Base-by-base conservation (phyloP, 176 grass and related monocot genomes). In the Aegilops bicornis region DNA sequence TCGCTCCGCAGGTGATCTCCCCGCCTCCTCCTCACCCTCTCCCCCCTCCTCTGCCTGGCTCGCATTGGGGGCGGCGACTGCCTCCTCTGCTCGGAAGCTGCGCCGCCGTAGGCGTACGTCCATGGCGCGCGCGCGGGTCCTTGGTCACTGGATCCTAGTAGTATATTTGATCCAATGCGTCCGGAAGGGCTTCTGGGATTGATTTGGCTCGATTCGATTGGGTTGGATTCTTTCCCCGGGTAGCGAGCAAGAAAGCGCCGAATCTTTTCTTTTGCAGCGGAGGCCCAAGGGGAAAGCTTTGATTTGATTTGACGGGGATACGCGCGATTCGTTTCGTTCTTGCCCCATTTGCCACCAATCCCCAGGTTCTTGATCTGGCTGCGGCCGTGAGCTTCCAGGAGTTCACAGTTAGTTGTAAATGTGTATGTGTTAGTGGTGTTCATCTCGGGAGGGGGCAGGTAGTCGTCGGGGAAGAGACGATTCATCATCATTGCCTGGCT, bases 211-310 rank as follows among this genome's bases (percentile, higher is more conserved):
- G 23, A 4, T 25, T 47, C 20, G 6, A 27, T n/a, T n/a, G n/a
- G n/a, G n/a, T 15, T 74, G 31, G 73, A 79, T 90, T 81, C 88
- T 78, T 88, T 90, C 82, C 81, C 73, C 60, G 81, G 15, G 39
- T 69, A 60, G 47, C 54, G 54, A 58, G 54, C n/a, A 39, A 43
- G 20, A 29, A 60, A 42, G 42, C 59, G 79, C 86, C 85, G 77
- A 90, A 83, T 84, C 76, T 78, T 76, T 81, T 71, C 69, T 70
- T 40, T 67, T 58, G 16, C 70, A 73, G 56, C 54, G 37, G 75
- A 81, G 62, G 69, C 20, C 52, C 20, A 43, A 87, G 70, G 61
- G 61, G 61, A 83, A 84, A 61, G 68, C 47, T 83, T 64, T 16
- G 47, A 16, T n/a, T n/a, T n/a, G n/a, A n/a, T 81, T 85, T 79